phyloP scores from a whole-genome alignment of 805 yeast genomes.

The Tetrapisispora nanseiensis region DNA sequence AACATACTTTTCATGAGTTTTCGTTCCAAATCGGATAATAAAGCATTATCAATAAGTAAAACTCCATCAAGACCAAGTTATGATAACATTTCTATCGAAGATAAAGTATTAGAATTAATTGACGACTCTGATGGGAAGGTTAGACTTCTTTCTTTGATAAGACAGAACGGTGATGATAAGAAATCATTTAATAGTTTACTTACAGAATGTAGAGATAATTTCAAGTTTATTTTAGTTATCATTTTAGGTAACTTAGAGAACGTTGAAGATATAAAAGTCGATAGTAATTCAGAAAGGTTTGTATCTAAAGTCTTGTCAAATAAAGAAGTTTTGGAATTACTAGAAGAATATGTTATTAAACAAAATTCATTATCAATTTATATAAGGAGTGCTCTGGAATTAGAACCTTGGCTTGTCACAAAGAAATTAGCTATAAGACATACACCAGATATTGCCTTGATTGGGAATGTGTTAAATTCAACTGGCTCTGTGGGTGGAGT shows the following conservation, averaged over 20 bases:
- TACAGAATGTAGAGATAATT: conserved; percentile 30
- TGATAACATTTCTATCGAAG: conserved; percentile 8
- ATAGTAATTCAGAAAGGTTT: conserved; percentile 31
- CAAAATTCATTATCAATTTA: conserved; percentile 36
- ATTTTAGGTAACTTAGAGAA: conserved; percentile 34
- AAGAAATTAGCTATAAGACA: conserved; percentile 41
- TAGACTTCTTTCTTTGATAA: conserved; percentile 6
- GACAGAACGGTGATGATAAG: conserved; percentile 4
- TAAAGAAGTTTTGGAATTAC: conserved; percentile 33
- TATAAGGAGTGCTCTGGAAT: conserved; percentile 52
- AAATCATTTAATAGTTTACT: conserved; percentile 36
- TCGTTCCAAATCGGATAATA: conserved; percentile 5
- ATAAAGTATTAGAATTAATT: conserved; percentile 6
- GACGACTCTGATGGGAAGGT: conserved; percentile 5
- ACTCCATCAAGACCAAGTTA: conserved; percentile 16
- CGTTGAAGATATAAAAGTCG: conserved; percentile 4
- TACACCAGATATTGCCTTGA: conserved; percentile 46
- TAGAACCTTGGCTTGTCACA: conserved; percentile 61
- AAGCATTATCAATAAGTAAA: conserved; percentile 7
- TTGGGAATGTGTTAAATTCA: conserved; percentile 47
- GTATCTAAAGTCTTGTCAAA: conserved; percentile 39
- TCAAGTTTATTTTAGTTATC: conserved; percentile 45
- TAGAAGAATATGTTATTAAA: conserved; percentile 32
- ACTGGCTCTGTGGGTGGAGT: conserved; percentile 23
- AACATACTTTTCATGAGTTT: conserved; percentile 15